Evolutionary conservation across 768 basidiomycete species (phyloP).

Genomic region (Rhodotorula graminis): DNA sequence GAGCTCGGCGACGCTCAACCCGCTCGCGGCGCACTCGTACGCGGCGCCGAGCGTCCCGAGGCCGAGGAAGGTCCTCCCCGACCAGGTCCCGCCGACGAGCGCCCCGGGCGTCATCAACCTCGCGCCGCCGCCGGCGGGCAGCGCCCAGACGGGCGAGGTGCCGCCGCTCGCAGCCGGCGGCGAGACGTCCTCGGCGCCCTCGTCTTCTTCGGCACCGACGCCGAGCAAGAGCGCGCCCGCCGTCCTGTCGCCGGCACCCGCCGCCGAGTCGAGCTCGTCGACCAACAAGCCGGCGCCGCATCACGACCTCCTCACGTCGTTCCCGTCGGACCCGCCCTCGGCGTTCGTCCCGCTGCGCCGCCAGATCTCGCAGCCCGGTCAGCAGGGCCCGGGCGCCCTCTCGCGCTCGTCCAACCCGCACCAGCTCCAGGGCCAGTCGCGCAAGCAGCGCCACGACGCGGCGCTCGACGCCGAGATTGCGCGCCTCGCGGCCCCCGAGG

Average conservation of each 20-base stretch:
- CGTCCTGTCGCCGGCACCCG: not conserved
- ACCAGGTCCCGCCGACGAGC: conserved; percentile 19
- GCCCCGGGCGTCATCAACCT: conserved; percentile 27
- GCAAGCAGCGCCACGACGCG: not conserved
- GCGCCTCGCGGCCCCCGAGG: not conserved
- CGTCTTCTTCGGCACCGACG: not conserved
- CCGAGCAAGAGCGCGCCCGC: not conserved
- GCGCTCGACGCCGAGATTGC: not conserved
- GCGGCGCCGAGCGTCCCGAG: conserved; percentile 35
- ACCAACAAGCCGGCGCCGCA: not conserved
- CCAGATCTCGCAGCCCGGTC: conserved; percentile 12
- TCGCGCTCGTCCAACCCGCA: not conserved
- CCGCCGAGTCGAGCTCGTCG: not conserved
- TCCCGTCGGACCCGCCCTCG: conserved; percentile 19
- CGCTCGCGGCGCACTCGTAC: conserved; percentile 48
- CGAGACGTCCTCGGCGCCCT: not conserved
- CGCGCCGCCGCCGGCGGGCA: not conserved
- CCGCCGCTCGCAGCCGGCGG: not conserved
- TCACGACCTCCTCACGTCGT: not conserved
- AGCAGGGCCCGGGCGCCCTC: not conserved
- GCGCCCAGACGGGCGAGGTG: not conserved
- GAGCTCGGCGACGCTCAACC: conserved; percentile 94
- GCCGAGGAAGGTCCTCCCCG: conserved; percentile 37
- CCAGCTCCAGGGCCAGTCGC: not conserved
- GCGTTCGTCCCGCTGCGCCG: conserved; percentile 33